Base-by-base conservation (phyloP, 2,329 filamentous ascomycete species). In the Xylaria sp. region DNA sequence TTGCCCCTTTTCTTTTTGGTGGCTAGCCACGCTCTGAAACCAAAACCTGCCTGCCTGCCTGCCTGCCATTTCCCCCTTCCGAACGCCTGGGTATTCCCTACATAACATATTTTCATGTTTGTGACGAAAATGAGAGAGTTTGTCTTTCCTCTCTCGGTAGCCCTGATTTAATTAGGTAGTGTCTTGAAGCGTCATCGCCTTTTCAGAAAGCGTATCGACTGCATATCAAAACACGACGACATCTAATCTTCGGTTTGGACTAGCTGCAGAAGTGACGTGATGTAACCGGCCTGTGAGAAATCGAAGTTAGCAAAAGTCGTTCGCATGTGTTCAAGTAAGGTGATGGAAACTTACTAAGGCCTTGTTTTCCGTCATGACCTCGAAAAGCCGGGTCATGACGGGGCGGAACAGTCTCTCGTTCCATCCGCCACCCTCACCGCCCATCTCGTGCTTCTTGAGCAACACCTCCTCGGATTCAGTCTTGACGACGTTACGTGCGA, bases 281-380 rank as follows among this genome's bases (percentile, higher is more conserved):
- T 64, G 39, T 74, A 74, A 39, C 56, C 64, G 37, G 71, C 69
- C 72, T 74, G 28, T 64, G 1, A 37, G 9, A 2, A 18, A 20
- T 60, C 20, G 3, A 15, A 23, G 52, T 74, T 57, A 74, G 69
- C 23, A 13, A 28, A 28, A 48, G 20, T 9, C 18, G 8, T 12
- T 18, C 2, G 48, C 20, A 32, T 63, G 20, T 3, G 28, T 18
- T 15, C 25, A 51, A 18, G 6, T 23, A 25, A 34, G 23, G 39
- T 15, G 18, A 37, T 32, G 25, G 25, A 44, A 34, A 81, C 85
- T 74, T 81, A 89, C 88, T 81, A 91, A 78, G 65, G 85, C 83
- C 78, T 83, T 84, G 73, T 94, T 94, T 78, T 93, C 89, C 39
- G 90, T 87, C 82, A 92, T 86, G 52, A 93, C 86, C 78, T 91